Base-by-base conservation (phyloP, 2,329 filamentous ascomycete species). In the Beauveria brongniartii region DNA sequence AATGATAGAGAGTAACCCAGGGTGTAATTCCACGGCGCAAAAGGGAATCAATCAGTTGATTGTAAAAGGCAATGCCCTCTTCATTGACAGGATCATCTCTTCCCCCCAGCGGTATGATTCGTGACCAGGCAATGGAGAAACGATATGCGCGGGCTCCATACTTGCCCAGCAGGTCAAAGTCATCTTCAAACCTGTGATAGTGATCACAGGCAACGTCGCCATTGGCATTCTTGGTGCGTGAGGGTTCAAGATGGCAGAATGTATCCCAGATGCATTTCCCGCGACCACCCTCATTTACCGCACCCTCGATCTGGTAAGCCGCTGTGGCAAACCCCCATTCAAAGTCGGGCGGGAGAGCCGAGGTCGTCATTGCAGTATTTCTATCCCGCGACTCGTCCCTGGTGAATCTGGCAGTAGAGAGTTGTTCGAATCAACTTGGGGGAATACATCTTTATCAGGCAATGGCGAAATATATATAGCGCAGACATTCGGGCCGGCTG, bases 61-160 rank as follows among this genome's bases (percentile, higher is more conserved):
- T 74, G 70, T 88, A 88, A 68, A 84, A 82, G 30, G 79, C 74
- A 12, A 88, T 67, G 1, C 85, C 85, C 53, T 80, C 78, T 66
- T 85, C 77, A 68, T 87, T 88, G 66, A 88, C 66, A 1, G 84
- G 80, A 65, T 88, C 85, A 51, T 85, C 75, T 44, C 85, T 78
- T 12, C 85, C 84, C 12, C 85, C 85, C 0, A 86, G 76, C 1
- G 85, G 85, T 59, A 88, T 86, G 59, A 88, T 80, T 47, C 85
- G 82, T 6, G 84, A 82, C 85, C 85, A 88, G 9, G 84, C 83
- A 41, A 88, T 73, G 4, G 84, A 87, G 69, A 88, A 88, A 22
- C 85, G 81, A 68, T 88, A 88, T 5, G 80, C 80, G 64, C 80
- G 78, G 8, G 82, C 82, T 51, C 83, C 82, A 51, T 81, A 81